phyloP scores from a whole-genome alignment of 2,329 filamentous ascomycete species.

The Pseudogymnoascus sp. region DNA sequence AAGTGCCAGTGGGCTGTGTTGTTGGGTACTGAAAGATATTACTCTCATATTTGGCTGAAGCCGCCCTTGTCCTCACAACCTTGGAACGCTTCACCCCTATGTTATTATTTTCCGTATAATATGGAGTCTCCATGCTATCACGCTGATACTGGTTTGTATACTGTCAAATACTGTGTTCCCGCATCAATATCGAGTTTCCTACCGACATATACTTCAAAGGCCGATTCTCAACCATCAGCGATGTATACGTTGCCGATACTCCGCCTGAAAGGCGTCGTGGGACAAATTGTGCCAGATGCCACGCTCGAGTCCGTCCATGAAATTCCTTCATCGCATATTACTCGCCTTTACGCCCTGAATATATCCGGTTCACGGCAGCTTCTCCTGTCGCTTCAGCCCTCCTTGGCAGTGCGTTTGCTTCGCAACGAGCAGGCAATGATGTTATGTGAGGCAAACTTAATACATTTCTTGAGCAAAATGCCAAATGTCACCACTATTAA shows the following conservation, averaged over 20 bases:
- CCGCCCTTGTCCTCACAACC: background rate
- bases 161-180: background rate
- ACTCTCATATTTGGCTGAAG: slow-evolving; percentile 8
- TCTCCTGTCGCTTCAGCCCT: slow-evolving; percentile 13
- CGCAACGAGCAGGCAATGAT: slow-evolving; percentile 26
- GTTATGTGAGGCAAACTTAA: slow-evolving; percentile 24
- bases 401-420: slow-evolving; percentile 19
- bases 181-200: background rate
- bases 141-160: background rate
- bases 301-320: slow-evolving; percentile 26
- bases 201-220: slow-evolving; percentile 17
- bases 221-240: slow-evolving; percentile 22
- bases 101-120: background rate
- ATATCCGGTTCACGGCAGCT: slow-evolving; percentile 26
- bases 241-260: slow-evolving; percentile 27
- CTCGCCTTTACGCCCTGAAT: slow-evolving; percentile 25
- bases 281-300: slow-evolving; percentile 21
- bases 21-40: background rate
- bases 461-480: slow-evolving; percentile 11
- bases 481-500: background rate
- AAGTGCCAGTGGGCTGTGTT: background rate
- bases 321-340: slow-evolving; percentile 25
- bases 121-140: slow-evolving; percentile 6
- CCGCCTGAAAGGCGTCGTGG: slow-evolving; percentile 26
- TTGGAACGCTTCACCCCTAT: background rate